These are phyloP conservation scores for Leccinum subfulvum DNA, from an alignment of 1,284 basidiomycete species.

Conservation along the genomic window DNA sequence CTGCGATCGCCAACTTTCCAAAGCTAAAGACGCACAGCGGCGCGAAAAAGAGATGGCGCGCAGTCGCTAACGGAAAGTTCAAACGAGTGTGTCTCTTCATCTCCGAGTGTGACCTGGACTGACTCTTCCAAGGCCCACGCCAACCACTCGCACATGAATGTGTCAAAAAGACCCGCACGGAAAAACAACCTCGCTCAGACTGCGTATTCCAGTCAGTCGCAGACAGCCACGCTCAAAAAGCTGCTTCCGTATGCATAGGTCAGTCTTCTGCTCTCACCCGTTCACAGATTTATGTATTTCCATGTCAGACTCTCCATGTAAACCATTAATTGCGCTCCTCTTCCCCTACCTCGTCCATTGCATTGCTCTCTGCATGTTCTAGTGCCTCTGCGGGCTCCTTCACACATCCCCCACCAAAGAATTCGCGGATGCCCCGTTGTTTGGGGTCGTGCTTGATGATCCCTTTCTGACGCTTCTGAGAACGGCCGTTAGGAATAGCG, in stretches of 20 bases:
- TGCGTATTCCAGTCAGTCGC: conserved; percentile 61
- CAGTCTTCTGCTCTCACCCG: background rate
- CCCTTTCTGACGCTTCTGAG: conserved; percentile 70
- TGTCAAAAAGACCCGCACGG: conserved; percentile 58
- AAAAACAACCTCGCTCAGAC: conserved; percentile 67
- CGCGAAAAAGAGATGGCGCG: conserved; percentile 79
- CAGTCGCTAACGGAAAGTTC: conserved; percentile 67
- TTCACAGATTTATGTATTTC: background rate
- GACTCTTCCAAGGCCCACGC: conserved; percentile 56
- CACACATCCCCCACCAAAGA: conserved; percentile 61
- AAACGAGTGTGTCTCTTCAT: conserved; percentile 60
- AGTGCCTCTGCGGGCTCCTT: conserved; percentile 27
- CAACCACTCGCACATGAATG: conserved; percentile 70
- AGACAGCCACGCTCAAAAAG: conserved; percentile 65
- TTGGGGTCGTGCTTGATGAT: conserved; percentile 78
- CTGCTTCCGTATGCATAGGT: conserved; percentile 59
- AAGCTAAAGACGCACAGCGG: conserved; percentile 79
- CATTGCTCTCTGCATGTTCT: conserved; percentile 32
- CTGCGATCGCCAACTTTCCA: conserved; percentile 45
- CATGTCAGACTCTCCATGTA: conserved; percentile 9
- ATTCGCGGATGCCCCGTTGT: conserved; percentile 73
- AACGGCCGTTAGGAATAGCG: conserved; percentile 4
- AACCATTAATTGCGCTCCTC: background rate
- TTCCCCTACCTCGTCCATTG: conserved; percentile 15
- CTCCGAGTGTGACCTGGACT: background rate